Base-by-base conservation (phyloP, 441 rosid genomes). In the Cnidoscolus chayamansa region DNA sequence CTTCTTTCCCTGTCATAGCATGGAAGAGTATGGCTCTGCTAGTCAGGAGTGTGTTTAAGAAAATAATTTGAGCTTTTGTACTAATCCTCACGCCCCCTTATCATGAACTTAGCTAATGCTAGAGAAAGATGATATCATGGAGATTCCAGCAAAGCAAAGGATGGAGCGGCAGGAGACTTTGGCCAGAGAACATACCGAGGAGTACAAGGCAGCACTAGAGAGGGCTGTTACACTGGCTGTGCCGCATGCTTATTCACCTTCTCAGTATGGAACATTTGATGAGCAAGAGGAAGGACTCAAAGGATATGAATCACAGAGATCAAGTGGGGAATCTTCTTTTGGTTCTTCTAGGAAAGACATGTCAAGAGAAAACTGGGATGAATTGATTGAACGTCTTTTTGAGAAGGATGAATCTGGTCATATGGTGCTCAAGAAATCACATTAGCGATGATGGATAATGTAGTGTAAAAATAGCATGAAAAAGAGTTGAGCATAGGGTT, bases 111-210 rank as follows among this genome's bases (percentile, higher is more conserved):
- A 94, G 97, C 47, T 92, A 72, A 90, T 92, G 94, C 45, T 80
- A 54, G 95, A 95, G 82, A 89, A 93, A 45, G 95, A 91, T 71
- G 69, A 66, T 15, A 78, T 59, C 20, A 87, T 83, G 94, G 94
- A 84, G 81, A 87, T 85, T 58, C 98, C 98, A 0, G 86, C 77
- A 51, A 84, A 87, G 80, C 99, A 93, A 77, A 86, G 79, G 76
- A 95, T 91, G 96, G 97, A 95, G 83, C 82, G 95, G 63, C 97
- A 91, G 79, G 82, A 93, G 77, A 86, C 91, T 10, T 47, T 90
- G 72, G 93, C 81, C 0, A 81, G 86, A 77, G 98, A 94, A 50
- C 97, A 90, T 72, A 80, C 48, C 0, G 75, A 87, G 72, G 98
- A 95, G 85, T 80, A 95, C 81, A 84, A 74, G 83, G 98, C 95